Evolutionary conservation across 2,329 filamentous ascomycete species (phyloP), one percentile per base, ranked within the genome.

Genomic region (Dryadomyces quercivorus): DNA sequence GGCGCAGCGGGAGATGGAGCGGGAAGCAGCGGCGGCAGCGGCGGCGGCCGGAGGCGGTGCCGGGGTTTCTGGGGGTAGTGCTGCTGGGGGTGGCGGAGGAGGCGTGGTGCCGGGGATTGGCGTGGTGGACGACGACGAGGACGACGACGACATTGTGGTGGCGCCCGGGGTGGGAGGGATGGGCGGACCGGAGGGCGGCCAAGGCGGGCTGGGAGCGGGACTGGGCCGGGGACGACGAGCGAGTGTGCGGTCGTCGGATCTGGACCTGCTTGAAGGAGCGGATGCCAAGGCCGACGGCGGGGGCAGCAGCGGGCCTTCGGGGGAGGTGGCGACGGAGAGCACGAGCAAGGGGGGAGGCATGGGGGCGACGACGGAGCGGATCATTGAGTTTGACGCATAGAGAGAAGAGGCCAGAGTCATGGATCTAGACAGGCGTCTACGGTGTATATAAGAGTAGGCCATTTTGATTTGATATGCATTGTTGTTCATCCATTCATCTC

Each of bases 1-100:
- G 66, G 92, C 92, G 3, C 91, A 96, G 69, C 84, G 83, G 61
- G 92, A 97, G 65, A 72, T 96, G 60, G 92, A 96, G 69, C 86
- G 84, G 68, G 42, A 9, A 20, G 42, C 12, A 9, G 42, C 16
- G n/a, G 16, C 12, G 42, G 42, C 12, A 57, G 86, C 85, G 0
- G 20, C 42, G 26, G 34, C 18, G 22, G 36, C 26, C 5, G 38
- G 84, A 2, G 54, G 7, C 0, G 45, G 20, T 5, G 48, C 5
- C 9, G 49, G 26, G 5, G 46, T 16, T 4, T 45, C 44, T 18
- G 44, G 44, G 7, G 44, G 75, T 84, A 63, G 68, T 47, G 18
- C 40, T n/a, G 40, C 36, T 5, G 38, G 84, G 1, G 54, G 7
- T 1, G 50, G 10, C 3, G 49, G 12, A 5, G 50, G 26, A 9